Base-by-base conservation (phyloP, 805 yeast genomes). In the Candida rishiriensis region DNA sequence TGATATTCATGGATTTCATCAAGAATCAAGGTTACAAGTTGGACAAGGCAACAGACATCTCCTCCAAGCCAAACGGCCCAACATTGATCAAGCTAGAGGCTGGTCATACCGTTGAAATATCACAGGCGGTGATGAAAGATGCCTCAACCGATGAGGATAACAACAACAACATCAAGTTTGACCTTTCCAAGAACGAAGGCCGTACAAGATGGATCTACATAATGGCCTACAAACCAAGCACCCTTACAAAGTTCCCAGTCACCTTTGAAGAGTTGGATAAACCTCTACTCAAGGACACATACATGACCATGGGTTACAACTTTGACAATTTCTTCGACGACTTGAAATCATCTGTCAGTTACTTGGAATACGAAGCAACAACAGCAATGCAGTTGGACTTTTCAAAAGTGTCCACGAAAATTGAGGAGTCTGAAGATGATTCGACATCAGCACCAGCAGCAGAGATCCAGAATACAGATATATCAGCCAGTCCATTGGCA, bases 1-100 rank as follows among this genome's bases (percentile, higher is more conserved):
- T 28, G 28, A 34, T 45, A 18, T 37, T 48, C 21, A 18, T 40
- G 17, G 42, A 40, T 21, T 48, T 41, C 16, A 42, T 44, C 16
- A 40, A 38, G 16, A 35, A 44, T 11, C 36, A 35, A n/a, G 40
- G 39, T 5, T 41, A 43, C 33, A 18, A 33, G 12, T 37, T 43
- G 14, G 29, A 31, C 15, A 31, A 40, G 26, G 13, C 39, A 33
- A 40, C 43, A 13, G 30, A 30, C 18, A 14, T 40, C 11, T 21
- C 26, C 7, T 9, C 43, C 30, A 40, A 35, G 6, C 34, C 39
- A 12, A n/a, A 36, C 9, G 43, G 39, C 9, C 39, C 43, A 13
- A 30, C 14, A 10, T 2, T 40, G 5, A 40, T 40, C 17, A 29
- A 29, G 8, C 21, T 40, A 14, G 17, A 40, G 14, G 32, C 39